phyloP scores from a whole-genome alignment of 371 early-diverging fungal genomes.

The Blyttiomyces sp. region DNA sequence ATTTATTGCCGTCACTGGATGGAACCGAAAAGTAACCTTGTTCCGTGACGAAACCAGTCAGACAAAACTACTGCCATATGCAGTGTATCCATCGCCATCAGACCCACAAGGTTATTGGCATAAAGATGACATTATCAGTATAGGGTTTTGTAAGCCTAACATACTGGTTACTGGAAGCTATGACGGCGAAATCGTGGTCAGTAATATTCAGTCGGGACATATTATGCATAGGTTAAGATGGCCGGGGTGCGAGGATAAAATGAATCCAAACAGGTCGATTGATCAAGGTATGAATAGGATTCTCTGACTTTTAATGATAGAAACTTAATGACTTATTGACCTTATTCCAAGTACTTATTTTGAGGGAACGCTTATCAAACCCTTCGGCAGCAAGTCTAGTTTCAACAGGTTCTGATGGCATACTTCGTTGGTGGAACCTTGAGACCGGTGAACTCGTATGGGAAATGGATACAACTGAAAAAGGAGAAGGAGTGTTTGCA shows the following conservation, averaged over 20 bases:
- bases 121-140: constrained; percentile 41
- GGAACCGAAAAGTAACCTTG: constrained; percentile 40
- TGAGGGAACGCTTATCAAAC: constrained; percentile 16
- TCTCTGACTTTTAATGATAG: not conserved
- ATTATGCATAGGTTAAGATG: constrained; percentile 31
- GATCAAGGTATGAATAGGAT: constrained; percentile 27
- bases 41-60: constrained; percentile 35
- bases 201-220: constrained; percentile 38
- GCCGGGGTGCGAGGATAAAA: constrained; percentile 18
- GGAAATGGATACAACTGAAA: constrained; percentile 28
- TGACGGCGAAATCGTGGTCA: constrained; percentile 45
- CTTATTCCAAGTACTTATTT: constrained; percentile 31
- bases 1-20: constrained; percentile 42
- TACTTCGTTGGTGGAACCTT: constrained; percentile 47
- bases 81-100: constrained; percentile 24
- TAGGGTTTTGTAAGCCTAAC: constrained; percentile 41
- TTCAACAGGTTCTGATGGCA: constrained; percentile 43
- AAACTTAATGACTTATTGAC: not conserved
- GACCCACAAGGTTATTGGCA: constrained; percentile 30
- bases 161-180: constrained; percentile 40
- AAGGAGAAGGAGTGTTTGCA: constrained; percentile 38
- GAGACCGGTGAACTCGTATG: constrained; percentile 19
- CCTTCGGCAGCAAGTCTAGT: constrained; percentile 30
- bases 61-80: constrained; percentile 21
- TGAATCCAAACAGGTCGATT: constrained; percentile 26